phyloP scores from a whole-genome alignment of 768 basidiomycete species.

The Calocybe indica region DNA sequence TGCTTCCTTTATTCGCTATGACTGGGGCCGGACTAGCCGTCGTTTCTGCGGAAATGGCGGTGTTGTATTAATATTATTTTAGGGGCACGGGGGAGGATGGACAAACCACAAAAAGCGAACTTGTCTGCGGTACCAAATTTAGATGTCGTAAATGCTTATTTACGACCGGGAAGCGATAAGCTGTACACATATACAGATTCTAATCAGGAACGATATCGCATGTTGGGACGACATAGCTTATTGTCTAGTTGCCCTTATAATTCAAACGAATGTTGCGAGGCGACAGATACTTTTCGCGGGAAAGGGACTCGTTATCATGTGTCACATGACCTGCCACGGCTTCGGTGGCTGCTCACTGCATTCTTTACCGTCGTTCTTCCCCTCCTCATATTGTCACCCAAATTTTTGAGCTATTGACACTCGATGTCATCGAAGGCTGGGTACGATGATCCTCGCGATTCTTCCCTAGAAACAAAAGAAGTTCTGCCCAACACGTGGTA shows the following conservation, averaged over 20 bases:
- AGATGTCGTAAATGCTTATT: not conserved
- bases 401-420: no score
- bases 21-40: slow-evolving; percentile 63
- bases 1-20: slow-evolving; percentile 57
- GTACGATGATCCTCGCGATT: slow-evolving; percentile 59
- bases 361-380: no score
- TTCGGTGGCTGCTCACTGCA: not conserved
- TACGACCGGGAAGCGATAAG: not conserved
- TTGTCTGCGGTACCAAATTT: not conserved
- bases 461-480: slow-evolving; percentile 51
- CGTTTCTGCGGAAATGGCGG: slow-evolving; percentile 73
- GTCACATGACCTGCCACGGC: not conserved
- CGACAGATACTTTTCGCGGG: not conserved
- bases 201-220: not conserved
- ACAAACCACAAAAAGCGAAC: not conserved
- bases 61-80: slow-evolving; percentile 28
- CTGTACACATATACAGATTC: not conserved
- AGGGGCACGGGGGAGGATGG: not conserved
- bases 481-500: slow-evolving; percentile 64
- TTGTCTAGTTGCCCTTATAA: no score
- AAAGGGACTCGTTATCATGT: not conserved
- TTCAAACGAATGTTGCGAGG: no score
- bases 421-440: slow-evolving; percentile 27
- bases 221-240: no score
- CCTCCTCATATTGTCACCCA: no score